phyloP scores from a whole-genome alignment of 2,329 filamentous ascomycete genomes.

The Cordyceps militaris region DNA sequence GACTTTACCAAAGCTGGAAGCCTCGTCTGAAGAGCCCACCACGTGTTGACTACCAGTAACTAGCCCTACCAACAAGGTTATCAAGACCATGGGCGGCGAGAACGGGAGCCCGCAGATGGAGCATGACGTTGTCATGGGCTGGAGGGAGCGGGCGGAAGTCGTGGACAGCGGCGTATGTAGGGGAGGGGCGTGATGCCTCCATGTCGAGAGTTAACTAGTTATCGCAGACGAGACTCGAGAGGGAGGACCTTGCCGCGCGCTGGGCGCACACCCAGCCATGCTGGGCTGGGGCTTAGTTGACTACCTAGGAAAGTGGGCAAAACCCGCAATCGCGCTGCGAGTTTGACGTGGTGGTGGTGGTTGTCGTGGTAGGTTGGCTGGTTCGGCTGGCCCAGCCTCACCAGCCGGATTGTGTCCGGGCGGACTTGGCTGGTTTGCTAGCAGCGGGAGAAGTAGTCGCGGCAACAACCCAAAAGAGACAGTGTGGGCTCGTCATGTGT shows the following conservation, averaged over 20 bases:
- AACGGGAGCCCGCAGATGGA: background rate
- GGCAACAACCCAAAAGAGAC: background rate
- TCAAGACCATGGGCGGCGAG: background rate
- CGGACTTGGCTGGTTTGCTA: background rate
- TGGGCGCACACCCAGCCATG: background rate
- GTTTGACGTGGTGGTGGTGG: background rate
- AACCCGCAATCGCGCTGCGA: constrained; percentile 3
- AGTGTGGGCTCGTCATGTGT: background rate
- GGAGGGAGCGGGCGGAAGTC: background rate
- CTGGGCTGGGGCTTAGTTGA: background rate
- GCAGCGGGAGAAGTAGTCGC: background rate
- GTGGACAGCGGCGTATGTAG: background rate
- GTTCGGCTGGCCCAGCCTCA: background rate
- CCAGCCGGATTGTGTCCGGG: constrained; percentile 6
- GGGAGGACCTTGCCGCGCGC: background rate
- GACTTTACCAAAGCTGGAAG: constrained; percentile 10
- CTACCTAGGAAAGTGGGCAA: background rate
- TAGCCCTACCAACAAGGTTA: constrained; percentile 6
- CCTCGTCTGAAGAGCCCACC: constrained; percentile 11
- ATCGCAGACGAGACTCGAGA: background rate
- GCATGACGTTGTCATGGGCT: background rate
- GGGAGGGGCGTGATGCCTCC: background rate
- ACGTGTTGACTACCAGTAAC: constrained; percentile 13
- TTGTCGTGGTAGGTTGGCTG: background rate
- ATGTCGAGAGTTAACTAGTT: background rate